These are phyloP conservation scores for Ceratocystis cacaofunesta DNA, from an alignment of 2,329 filamentous ascomycete genomes.

Conservation along the genomic window DNA sequence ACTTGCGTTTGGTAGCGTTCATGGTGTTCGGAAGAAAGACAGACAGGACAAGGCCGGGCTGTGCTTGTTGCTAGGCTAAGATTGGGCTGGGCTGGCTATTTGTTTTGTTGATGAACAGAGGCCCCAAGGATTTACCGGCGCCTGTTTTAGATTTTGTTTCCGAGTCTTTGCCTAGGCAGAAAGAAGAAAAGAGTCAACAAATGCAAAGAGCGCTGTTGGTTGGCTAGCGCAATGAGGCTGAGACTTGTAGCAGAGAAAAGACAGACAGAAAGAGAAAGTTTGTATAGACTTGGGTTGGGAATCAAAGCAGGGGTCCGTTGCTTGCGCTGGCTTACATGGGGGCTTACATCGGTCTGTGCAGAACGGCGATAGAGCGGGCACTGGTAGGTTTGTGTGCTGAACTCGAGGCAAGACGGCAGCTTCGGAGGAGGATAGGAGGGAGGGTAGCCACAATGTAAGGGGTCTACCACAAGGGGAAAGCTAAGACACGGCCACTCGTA, in stretches of 20 bases:
- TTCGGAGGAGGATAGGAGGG: too few relatives aligned
- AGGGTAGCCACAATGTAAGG: too few relatives aligned
- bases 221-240: too few relatives aligned
- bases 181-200: neutral
- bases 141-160: conserved; percentile 15
- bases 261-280: too few relatives aligned
- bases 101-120: neutral
- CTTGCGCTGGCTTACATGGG: too few relatives aligned
- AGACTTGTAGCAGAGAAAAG: too few relatives aligned
- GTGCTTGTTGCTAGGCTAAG: neutral
- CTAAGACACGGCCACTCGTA: neutral
- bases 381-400: neutral
- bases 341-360: too few relatives aligned
- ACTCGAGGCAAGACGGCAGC: neutral
- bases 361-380: neutral
- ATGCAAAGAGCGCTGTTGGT: too few relatives aligned
- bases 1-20: conserved; percentile 71
- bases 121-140: conserved; percentile 12
- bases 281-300: too few relatives aligned
- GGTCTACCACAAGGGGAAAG: neutral
- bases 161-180: neutral
- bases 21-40: conserved; percentile 28
- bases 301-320: too few relatives aligned
- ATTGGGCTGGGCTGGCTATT: neutral
- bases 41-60: neutral